phyloP scores from a whole-genome alignment of 306 rosid species.

The Cicer arietinum region DNA sequence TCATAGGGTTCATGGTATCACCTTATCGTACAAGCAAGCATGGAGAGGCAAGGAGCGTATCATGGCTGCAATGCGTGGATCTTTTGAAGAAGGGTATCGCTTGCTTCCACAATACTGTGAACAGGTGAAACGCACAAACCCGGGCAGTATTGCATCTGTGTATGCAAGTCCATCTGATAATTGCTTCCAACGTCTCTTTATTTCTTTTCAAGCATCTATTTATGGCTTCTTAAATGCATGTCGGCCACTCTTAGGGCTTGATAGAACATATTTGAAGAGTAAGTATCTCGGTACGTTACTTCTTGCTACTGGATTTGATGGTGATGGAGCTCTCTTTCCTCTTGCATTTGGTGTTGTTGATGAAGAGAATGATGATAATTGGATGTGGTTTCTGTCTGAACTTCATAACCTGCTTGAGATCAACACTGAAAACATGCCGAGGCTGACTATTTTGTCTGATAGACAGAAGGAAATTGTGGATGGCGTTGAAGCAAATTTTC shows the following conservation, averaged over 20 bases:
- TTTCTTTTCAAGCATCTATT: slow-evolving; percentile 81
- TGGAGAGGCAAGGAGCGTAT: slow-evolving; percentile 67
- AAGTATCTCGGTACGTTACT: slow-evolving; percentile 76
- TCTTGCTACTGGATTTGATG: slow-evolving; percentile 72
- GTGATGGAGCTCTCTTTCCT: slow-evolving; percentile 76
- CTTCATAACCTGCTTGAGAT: slow-evolving; percentile 64
- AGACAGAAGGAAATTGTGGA: slow-evolving; percentile 68
- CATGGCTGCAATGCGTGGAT: slow-evolving; percentile 61
- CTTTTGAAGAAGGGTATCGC: slow-evolving; percentile 80
- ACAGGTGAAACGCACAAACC: slow-evolving; percentile 72
- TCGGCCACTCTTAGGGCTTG: slow-evolving; percentile 74
- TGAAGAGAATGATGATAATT: slow-evolving; percentile 71
- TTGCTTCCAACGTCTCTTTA: slow-evolving; percentile 76
- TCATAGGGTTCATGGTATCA: slow-evolving; percentile 77
- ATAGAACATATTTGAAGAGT: slow-evolving; percentile 55
- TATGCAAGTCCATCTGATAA: slow-evolving; percentile 64
- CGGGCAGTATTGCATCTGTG: slow-evolving; percentile 74
- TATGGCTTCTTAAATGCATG: slow-evolving; percentile 79
- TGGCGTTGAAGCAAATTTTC: slow-evolving; percentile 74
- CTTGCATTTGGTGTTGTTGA: slow-evolving; percentile 79
- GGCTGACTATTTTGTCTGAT: slow-evolving; percentile 76
- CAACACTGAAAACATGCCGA: slow-evolving; percentile 80
- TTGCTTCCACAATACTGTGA: slow-evolving; percentile 77
- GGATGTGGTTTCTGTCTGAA: slow-evolving; percentile 54
- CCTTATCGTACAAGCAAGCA: slow-evolving; percentile 82